Evolutionary conservation across 2,329 filamentous ascomycete genomes (phyloP).

Genomic region (Alternaria sp.): DNA sequence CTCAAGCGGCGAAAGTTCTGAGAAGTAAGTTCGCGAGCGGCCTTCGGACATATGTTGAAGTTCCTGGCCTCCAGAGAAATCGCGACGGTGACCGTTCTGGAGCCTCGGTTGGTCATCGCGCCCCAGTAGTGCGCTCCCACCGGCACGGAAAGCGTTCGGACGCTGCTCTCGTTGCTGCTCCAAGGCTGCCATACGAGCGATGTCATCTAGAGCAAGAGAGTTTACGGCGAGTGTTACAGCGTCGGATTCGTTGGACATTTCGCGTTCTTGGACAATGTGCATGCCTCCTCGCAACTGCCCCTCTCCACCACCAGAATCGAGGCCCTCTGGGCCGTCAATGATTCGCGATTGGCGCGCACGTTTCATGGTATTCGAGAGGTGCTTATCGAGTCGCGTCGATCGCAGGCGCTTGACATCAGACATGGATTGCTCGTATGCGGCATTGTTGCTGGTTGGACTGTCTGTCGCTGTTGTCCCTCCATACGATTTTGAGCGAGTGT

Average conservation of each 20-base stretch:
- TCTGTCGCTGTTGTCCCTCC: conserved; percentile 67
- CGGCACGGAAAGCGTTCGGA: conserved; percentile 79
- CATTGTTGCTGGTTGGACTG: conserved; percentile 62
- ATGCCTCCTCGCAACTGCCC: conserved; percentile 66
- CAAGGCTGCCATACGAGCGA: conserved; percentile 92
- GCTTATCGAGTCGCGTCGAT: conserved; percentile 92
- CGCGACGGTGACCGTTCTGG: conserved; percentile 73
- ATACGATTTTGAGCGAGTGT: conserved; percentile 77
- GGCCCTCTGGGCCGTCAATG: conserved; percentile 84
- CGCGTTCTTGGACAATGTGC: conserved; percentile 82
- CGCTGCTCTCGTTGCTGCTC: conserved; percentile 93
- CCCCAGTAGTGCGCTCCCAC: conserved; percentile 72
- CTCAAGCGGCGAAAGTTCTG: conserved; percentile 90
- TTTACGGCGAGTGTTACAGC: conserved; percentile 90
- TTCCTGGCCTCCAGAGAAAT: conserved; percentile 66
- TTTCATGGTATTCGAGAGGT: conserved; percentile 89
- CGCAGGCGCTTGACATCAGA: conserved; percentile 91
- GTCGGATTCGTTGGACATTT: conserved; percentile 72
- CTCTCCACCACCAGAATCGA: conserved; percentile 70
- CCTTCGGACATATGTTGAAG: conserved; percentile 61
- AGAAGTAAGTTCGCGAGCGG: conserved; percentile 84
- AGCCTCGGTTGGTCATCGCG: conserved; percentile 70
- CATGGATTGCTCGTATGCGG: conserved; percentile 90
- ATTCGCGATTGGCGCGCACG: conserved; percentile 90
- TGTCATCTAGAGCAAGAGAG: conserved; percentile 92